A percentile compares a stretch with the other conserved stretches of the same genome.
Conservation (phyloP, 345 rosid species). For the Rhizophora mangle region DNA sequence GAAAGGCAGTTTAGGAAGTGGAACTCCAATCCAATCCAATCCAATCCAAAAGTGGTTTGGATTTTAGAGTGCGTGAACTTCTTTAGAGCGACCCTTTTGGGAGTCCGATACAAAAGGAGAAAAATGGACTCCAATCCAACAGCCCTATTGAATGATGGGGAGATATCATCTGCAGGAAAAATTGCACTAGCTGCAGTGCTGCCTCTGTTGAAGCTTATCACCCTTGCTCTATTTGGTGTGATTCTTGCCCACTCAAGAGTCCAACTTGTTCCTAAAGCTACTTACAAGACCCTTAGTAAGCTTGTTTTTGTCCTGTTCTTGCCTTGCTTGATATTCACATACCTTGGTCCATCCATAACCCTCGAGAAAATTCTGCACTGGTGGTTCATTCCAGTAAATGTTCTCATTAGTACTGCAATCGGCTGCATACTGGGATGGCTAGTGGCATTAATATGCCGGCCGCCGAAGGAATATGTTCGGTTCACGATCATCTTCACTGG, state of each 20-base stretch:
- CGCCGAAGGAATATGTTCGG: constrained; percentile 35
- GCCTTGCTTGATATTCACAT: constrained; percentile 43
- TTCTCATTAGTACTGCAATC: constrained; percentile 27
- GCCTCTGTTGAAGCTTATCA: constrained; percentile 39
- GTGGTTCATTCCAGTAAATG: constrained; percentile 50
- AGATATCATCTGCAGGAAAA: constrained; percentile 14
- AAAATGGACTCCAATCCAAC: neutral
- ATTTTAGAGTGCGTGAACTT: neutral
- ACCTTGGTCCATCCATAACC: constrained; percentile 28
- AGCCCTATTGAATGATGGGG: neutral
- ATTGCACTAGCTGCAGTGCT: constrained; percentile 22
- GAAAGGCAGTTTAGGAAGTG: too few relatives aligned
- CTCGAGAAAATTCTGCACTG: constrained; percentile 20
- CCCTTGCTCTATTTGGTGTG: constrained; percentile 30
- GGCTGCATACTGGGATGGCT: constrained; percentile 35
- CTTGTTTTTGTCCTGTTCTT: constrained; percentile 35
- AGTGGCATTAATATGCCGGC: constrained; percentile 35
- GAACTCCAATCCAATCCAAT: too few relatives aligned
- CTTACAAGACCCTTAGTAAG: constrained; percentile 34
- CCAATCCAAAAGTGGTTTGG: too few relatives aligned
- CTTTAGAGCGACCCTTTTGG: neutral
- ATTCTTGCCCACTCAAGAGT: constrained; percentile 32
- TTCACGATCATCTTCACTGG: constrained; percentile 40
- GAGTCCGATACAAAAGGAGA: neutral
- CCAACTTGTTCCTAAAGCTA: constrained; percentile 36